Evolutionary conservation across 257 asterid species (phyloP).

Genomic region (Pogostemon cablin): DNA sequence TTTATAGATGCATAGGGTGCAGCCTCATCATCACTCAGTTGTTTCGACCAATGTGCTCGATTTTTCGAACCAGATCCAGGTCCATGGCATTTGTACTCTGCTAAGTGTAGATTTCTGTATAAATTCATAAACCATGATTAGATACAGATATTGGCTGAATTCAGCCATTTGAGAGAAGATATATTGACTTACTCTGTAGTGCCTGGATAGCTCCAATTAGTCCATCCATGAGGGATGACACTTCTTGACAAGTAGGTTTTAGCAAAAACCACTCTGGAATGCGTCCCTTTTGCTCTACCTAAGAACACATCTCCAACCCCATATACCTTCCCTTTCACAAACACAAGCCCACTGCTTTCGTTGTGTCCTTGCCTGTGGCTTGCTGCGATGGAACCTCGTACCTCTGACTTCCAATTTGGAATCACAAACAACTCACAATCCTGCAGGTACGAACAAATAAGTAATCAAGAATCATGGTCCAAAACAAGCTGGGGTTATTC

Average conservation of each 20-base stretch:
- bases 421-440: slow-evolving; percentile 71
- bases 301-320: slow-evolving; percentile 62
- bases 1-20: slow-evolving; percentile 49
- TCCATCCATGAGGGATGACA: slow-evolving; percentile 72
- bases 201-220: slow-evolving; percentile 57
- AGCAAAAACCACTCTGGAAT: slow-evolving; percentile 73
- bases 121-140: slow-evolving; percentile 2
- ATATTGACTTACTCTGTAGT: slow-evolving; percentile 52
- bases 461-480: not conserved
- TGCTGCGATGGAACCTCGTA: slow-evolving; percentile 71
- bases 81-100: slow-evolving; percentile 71
- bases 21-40: slow-evolving; percentile 60
- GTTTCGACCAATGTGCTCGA: slow-evolving; percentile 75
- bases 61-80: slow-evolving; percentile 60
- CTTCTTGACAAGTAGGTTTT: slow-evolving; percentile 68
- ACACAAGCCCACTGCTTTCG: slow-evolving; percentile 73
- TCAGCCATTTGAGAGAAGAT: slow-evolving; percentile 2
- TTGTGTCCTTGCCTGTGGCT: slow-evolving; percentile 54
- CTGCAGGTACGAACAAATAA: slow-evolving; percentile 36
- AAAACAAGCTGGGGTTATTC: not conserved
- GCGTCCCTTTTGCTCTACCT: slow-evolving; percentile 73
- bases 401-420: slow-evolving; percentile 47
- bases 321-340: slow-evolving; percentile 65
- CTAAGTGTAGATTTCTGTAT: slow-evolving; percentile 63
- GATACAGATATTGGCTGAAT: not conserved